phyloP scores from a whole-genome alignment of 208 protist species.

The Trichomonas vaginalis region DNA sequence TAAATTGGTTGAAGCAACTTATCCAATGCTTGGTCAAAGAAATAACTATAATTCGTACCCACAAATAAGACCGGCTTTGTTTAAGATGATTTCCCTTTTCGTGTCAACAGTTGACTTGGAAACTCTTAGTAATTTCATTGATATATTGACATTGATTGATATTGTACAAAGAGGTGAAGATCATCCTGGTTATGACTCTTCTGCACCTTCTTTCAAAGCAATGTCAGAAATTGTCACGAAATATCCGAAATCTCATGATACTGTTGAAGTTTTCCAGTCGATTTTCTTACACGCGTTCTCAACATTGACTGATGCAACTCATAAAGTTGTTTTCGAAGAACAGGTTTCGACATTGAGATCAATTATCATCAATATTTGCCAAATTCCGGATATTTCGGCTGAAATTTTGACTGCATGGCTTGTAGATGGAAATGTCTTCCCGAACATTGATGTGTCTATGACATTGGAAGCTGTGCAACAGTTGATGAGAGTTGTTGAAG shows the following conservation, averaged over 20 bases:
- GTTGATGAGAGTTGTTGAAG: not conserved
- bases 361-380: not conserved
- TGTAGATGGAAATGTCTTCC: not conserved
- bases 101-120: not conserved
- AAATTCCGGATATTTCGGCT: not conserved
- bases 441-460: not conserved
- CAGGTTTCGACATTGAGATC: not conserved
- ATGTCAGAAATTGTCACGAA: not conserved
- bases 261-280: not conserved
- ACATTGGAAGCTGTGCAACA: not conserved
- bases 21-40: not conserved
- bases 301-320: not conserved
- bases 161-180: not conserved
- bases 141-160: not conserved
- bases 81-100: not conserved
- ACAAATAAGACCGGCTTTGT: not conserved
- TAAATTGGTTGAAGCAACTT: not conserved
- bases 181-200: not conserved
- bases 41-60: not conserved
- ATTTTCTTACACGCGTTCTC: not conserved
- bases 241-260: not conserved
- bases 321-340: not conserved
- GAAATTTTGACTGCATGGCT: not conserved
- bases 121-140: not conserved
- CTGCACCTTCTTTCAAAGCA: not conserved